phyloP scores from a whole-genome alignment of 805 yeast species.

The Wickerhamomyces hampshirensis region DNA sequence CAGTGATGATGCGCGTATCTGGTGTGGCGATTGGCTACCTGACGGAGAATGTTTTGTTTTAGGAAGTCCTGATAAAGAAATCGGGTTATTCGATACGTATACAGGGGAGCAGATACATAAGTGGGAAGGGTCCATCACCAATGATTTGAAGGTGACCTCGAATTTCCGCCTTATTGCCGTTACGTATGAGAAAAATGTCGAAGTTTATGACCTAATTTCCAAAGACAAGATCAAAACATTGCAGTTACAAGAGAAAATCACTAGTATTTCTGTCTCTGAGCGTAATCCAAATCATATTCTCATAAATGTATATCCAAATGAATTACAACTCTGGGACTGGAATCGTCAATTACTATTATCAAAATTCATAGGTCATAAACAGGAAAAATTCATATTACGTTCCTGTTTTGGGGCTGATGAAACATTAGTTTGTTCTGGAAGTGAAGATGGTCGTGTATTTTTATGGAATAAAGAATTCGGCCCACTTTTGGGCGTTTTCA shows the following conservation, averaged over 20 bases:
- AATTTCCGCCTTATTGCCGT: slow-evolving; percentile 64
- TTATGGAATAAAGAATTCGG: slow-evolving; percentile 77
- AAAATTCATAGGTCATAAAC: slow-evolving; percentile 69
- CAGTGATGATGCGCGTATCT: slow-evolving; percentile 31
- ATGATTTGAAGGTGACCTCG: slow-evolving; percentile 62
- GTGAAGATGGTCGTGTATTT: slow-evolving; percentile 74
- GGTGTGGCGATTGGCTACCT: slow-evolving; percentile 71
- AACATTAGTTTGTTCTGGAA: slow-evolving; percentile 70
- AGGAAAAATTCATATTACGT: slow-evolving; percentile 63
- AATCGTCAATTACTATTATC: slow-evolving; percentile 50
- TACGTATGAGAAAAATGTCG: slow-evolving; percentile 56
- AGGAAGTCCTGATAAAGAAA: slow-evolving; percentile 73
- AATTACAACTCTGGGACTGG: slow-evolving; percentile 79
- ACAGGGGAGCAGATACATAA: slow-evolving; percentile 25
- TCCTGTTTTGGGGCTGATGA: slow-evolving; percentile 74
- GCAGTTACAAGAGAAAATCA: slow-evolving; percentile 51
- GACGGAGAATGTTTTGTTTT: slow-evolving; percentile 50
- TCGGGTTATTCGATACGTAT: slow-evolving; percentile 40
- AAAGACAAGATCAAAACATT: slow-evolving; percentile 40
- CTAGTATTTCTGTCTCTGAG: slow-evolving; percentile 57
- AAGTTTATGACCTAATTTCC: slow-evolving; percentile 50
- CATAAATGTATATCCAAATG: slow-evolving; percentile 68
- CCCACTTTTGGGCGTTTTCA: slow-evolving; percentile 50
- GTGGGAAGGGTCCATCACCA: slow-evolving; percentile 45
- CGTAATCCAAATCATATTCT: slow-evolving; percentile 50